Evolutionary conservation across 225 moss, liverwort and hornwort species (phyloP).

Genomic region (Marchantia paleacea): DNA sequence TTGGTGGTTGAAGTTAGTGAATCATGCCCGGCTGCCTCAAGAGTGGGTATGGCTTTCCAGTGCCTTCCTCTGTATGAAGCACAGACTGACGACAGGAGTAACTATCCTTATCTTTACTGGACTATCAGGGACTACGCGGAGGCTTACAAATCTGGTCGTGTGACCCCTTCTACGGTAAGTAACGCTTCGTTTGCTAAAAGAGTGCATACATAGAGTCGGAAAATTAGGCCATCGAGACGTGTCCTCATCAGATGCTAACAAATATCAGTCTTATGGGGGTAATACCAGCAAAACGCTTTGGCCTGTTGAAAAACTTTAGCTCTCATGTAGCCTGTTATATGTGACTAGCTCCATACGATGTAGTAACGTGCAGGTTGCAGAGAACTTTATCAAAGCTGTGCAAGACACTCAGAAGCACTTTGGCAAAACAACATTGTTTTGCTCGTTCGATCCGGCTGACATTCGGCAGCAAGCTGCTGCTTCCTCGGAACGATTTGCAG

Average conservation of each 20-base stretch:
- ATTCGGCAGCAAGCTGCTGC: conserved; percentile 12
- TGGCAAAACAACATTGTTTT: background rate
- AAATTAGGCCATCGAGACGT: background rate
- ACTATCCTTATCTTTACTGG: conserved; percentile 13
- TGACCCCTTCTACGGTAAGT: conserved; percentile 12
- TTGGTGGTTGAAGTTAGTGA: background rate
- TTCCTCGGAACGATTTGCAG: conserved; percentile 13
- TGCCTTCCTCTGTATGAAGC: background rate
- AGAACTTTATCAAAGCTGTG: conserved; percentile 3
- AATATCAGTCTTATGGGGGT: too few relatives aligned
- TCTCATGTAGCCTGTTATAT: too few relatives aligned
- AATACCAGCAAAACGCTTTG: background rate
- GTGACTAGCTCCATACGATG: background rate
- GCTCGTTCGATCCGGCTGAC: background rate
- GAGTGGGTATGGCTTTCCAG: background rate
- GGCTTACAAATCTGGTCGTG: conserved; percentile 4
- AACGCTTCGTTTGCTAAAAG: background rate
- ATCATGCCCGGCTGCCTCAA: background rate
- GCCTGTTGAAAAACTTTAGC: too few relatives aligned
- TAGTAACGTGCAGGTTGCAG: conserved; percentile 9
- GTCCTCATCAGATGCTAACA: too few relatives aligned
- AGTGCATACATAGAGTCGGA: background rate
- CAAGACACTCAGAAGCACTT: background rate
- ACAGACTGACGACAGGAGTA: background rate
- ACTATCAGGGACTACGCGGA: conserved; percentile 19